Percentiles rank a stretch among this genome's conserved stretches.
These are phyloP conservation scores for Acarospora socialis DNA, from an alignment of 2,329 filamentous ascomycete genomes.

Conservation along the genomic window DNA sequence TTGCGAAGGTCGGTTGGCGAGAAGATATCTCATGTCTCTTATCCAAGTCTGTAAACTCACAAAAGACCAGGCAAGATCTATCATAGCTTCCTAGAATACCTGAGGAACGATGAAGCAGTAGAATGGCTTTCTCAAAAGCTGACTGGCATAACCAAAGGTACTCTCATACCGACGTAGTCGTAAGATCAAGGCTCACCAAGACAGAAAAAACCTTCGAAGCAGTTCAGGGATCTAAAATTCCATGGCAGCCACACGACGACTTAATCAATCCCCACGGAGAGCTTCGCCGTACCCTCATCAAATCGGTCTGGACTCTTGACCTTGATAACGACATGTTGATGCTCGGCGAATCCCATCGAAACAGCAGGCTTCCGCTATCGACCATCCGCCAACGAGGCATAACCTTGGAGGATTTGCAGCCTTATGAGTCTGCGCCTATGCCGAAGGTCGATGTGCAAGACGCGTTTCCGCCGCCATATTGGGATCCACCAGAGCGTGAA, in stretches of 20 bases:
- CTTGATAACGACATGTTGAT: slow-evolving; percentile 7
- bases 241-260: slow-evolving; percentile 7
- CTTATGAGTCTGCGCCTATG: not conserved
- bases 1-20: too few species aligned
- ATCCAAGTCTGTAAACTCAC: too few species aligned
- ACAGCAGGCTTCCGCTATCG: slow-evolving; percentile 4
- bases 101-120: too few species aligned
- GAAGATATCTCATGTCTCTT: too few species aligned
- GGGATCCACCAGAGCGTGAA: slow-evolving; percentile 1
- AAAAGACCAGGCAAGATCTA: too few species aligned
- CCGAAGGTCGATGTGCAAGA: not conserved
- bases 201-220: too few species aligned
- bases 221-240: too few species aligned
- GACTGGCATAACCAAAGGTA: too few species aligned
- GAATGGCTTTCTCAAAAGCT: too few species aligned
- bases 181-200: too few species aligned
- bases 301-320: slow-evolving; percentile 8
- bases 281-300: slow-evolving; percentile 1
- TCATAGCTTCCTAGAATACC: too few species aligned
- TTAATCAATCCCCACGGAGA: slow-evolving; percentile 9
- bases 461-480: not conserved
- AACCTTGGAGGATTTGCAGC: slow-evolving; percentile 2
- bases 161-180: too few species aligned
- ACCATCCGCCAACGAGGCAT: not conserved
- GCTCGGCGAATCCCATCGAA: slow-evolving; percentile 1